These are phyloP conservation scores for Mortierella antarctica DNA, from an alignment of 192 early-diverging fungal species.

Conservation along the genomic window DNA sequence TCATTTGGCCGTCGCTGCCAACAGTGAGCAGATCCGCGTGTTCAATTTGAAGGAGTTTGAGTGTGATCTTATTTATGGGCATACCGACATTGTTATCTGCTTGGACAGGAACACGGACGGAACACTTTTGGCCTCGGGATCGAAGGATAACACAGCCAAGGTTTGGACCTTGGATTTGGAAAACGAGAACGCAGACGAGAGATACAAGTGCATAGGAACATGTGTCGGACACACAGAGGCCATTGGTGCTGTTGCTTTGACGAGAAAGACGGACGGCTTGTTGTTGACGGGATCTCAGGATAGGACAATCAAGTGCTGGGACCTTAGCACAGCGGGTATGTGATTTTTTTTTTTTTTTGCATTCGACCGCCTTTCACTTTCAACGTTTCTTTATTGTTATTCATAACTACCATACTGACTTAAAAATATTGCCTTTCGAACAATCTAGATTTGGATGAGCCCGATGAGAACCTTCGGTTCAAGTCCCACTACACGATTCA, in stretches of 20 bases:
- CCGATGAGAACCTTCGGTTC: constrained; percentile 57
- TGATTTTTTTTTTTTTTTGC: neutral
- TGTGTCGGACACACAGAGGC: constrained; percentile 94
- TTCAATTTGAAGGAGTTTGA: constrained; percentile 83
- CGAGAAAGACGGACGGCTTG: constrained; percentile 72
- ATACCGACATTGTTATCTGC: constrained; percentile 89
- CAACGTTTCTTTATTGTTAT: neutral
- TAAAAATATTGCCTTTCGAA: neutral
- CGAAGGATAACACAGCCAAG: constrained; percentile 89
- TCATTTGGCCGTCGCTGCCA: constrained; percentile 90
- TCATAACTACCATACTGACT: neutral
- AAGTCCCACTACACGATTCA: constrained; percentile 87
- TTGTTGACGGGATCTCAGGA: constrained; percentile 92
- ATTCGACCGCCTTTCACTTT: neutral
- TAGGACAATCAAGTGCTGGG: constrained; percentile 96
- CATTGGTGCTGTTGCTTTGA: constrained; percentile 88
- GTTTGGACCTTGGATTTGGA: constrained; percentile 83
- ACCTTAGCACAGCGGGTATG: constrained; percentile 69
- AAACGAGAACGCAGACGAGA: constrained; percentile 59
- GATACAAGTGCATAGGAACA: constrained; percentile 73
- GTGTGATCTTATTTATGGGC: constrained; percentile 90
- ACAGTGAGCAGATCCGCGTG: constrained; percentile 91
- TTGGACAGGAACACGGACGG: constrained; percentile 78
- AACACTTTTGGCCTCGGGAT: constrained; percentile 82
- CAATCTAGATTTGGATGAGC: constrained; percentile 43